Percentiles rank a stretch among this genome's conserved stretches.
These are phyloP conservation scores for Lonicera japonica DNA, from an alignment of 129 eudicot species.

Conservation along the genomic window DNA sequence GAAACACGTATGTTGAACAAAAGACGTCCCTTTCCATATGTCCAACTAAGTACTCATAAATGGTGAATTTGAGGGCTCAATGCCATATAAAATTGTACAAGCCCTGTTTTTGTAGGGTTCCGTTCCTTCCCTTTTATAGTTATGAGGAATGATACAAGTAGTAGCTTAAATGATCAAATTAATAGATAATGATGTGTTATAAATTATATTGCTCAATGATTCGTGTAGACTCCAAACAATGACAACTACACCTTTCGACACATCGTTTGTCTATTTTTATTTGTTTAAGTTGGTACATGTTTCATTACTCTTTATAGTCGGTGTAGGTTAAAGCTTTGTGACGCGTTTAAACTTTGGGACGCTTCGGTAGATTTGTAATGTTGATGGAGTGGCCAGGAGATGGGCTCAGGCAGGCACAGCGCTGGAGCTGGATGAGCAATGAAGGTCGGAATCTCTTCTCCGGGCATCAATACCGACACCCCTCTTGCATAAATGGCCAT, in stretches of 20 bases:
- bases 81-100: not conserved
- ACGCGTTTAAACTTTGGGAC: no score
- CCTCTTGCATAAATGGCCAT: conserved; percentile 34
- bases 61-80: not conserved
- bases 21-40: not conserved
- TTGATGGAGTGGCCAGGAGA: not conserved
- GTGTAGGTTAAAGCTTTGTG: no score
- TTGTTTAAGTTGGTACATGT: no score
- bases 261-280: no score
- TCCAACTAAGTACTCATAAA: not conserved
- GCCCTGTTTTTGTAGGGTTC: no score
- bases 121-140: not conserved
- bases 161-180: no score
- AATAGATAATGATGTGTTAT: no score
- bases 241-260: no score
- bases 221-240: no score
- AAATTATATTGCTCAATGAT: no score
- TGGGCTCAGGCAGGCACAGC: conserved; percentile 8
- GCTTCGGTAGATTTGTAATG: not conserved
- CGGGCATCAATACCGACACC: conserved; percentile 53
- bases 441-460: conserved; percentile 43
- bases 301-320: no score
- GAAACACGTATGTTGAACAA: not conserved
- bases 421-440: conserved; percentile 46
- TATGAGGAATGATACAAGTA: no score